phyloP scores from a whole-genome alignment of 257 asterid genomes.

The Penstemon davidsonii region DNA sequence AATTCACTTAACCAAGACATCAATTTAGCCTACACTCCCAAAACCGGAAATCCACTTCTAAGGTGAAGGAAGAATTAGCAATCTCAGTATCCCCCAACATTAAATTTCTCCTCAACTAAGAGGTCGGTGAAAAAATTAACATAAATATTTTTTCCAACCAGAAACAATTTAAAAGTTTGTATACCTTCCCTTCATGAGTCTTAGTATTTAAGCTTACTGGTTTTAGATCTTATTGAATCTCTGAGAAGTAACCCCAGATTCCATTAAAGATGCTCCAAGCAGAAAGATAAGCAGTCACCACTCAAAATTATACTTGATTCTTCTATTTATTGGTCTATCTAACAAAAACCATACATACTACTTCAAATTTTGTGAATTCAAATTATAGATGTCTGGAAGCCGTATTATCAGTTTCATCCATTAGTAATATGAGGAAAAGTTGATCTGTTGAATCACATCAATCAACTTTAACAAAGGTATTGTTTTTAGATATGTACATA shows the following conservation, averaged over 20 bases:
- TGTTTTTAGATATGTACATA: background rate
- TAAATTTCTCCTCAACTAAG: background rate
- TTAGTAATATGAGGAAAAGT: conserved; percentile 9
- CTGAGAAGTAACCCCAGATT: background rate
- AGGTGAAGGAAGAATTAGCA: background rate
- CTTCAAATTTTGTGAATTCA: background rate
- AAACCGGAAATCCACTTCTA: background rate
- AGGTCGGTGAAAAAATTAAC: background rate
- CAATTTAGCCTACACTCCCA: background rate
- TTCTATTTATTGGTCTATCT: background rate
- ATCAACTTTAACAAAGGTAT: background rate
- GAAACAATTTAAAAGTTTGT: background rate
- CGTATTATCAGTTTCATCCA: background rate
- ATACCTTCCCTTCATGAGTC: background rate
- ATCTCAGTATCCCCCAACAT: background rate
- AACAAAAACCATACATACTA: background rate
- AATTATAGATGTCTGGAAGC: background rate
- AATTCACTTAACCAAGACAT: background rate
- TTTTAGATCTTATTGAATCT: background rate
- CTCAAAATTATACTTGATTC: background rate
- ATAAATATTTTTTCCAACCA: background rate
- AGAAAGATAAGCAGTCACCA: background rate
- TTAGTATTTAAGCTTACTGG: background rate
- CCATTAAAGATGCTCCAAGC: background rate
- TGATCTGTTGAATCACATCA: background rate